Conservation (phyloP, 2,329 filamentous ascomycete species). For the Cercospora beticola region DNA sequence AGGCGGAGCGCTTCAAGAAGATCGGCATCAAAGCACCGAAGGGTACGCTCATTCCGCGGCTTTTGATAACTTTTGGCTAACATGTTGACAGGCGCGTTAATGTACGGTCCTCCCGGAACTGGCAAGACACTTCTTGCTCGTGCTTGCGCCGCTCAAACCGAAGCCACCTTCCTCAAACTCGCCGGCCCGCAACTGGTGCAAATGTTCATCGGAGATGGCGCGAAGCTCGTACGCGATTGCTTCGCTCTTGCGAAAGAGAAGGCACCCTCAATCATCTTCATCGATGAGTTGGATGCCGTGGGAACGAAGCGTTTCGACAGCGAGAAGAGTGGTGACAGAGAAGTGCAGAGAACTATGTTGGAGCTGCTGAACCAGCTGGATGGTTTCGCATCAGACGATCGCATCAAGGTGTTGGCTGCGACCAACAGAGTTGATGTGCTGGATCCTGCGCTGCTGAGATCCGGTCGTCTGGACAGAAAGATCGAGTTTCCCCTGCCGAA, state of each 20-base stretch:
- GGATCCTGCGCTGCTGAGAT: conserved; percentile 88
- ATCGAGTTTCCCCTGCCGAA: conserved; percentile 98
- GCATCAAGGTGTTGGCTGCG: conserved; percentile 98
- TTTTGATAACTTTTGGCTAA: conserved; percentile 6
- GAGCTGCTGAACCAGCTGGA: conserved; percentile 98
- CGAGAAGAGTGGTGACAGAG: conserved; percentile 94
- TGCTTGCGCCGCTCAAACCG: conserved; percentile 95
- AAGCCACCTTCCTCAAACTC: conserved; percentile 97
- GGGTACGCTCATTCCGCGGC: conserved; percentile 55
- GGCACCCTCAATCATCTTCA: conserved; percentile 98
- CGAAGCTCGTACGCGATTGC: conserved; percentile 94
- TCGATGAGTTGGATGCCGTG: conserved; percentile 97
- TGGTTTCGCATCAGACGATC: conserved; percentile 90
- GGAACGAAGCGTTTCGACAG: conserved; percentile 98
- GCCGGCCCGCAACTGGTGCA: conserved; percentile 96
- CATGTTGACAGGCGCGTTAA: conserved; percentile 71
- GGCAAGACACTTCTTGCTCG: conserved; percentile 90
- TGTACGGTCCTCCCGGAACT: conserved; percentile 93
- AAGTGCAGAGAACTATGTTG: conserved; percentile 98
- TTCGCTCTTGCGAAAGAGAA: conserved; percentile 98
- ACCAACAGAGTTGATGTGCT: conserved; percentile 97
- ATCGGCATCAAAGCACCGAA: conserved; percentile 99
- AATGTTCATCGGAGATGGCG: conserved; percentile 99
- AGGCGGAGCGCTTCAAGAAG: conserved; percentile 98
- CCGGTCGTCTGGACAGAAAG: conserved; percentile 95